These are phyloP conservation scores for Hypoxylon cercidicola DNA, from an alignment of 495 filamentous ascomycete genomes.

Conservation along the genomic window DNA sequence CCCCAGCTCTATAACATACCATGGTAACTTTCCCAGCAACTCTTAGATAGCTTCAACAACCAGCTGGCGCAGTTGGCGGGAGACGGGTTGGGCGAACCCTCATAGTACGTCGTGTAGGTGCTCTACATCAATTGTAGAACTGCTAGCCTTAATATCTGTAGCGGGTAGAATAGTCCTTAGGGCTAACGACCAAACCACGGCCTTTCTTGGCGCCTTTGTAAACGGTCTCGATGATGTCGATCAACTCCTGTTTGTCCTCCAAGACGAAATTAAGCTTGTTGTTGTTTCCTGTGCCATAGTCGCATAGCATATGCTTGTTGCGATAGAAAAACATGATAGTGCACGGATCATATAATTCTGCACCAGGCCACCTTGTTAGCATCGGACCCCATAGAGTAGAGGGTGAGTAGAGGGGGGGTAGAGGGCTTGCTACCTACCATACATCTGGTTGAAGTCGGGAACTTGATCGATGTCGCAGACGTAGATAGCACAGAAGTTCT, in stretches of 20 bases:
- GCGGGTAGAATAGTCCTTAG: slow-evolving; percentile 91
- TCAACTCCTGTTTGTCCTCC: slow-evolving; percentile 98
- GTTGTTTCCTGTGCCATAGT: slow-evolving; percentile 98
- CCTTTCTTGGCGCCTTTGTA: slow-evolving; percentile 98
- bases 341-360: slow-evolving; percentile 76
- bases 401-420: neutral
- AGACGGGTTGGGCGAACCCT: neutral
- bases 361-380: slow-evolving; percentile 26
- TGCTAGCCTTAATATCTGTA: slow-evolving; percentile 72
- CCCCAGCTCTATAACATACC: slow-evolving; percentile 23
- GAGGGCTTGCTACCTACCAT: slow-evolving; percentile 22
- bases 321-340: slow-evolving; percentile 94
- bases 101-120: neutral
- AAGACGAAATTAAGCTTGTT: slow-evolving; percentile 94
- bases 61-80: neutral
- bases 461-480: slow-evolving; percentile 94
- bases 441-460: slow-evolving; percentile 98
- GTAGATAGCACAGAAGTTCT: slow-evolving; percentile 95
- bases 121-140: neutral
- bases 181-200: slow-evolving; percentile 92
- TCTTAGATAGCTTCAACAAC: neutral
- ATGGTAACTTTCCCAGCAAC: slow-evolving; percentile 12
- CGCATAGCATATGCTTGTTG: slow-evolving; percentile 99
- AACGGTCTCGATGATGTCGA: slow-evolving; percentile 98
- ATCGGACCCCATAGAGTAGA: neutral